Conservation (phyloP, 805 yeast species). For the Candida arabinofermentans region DNA sequence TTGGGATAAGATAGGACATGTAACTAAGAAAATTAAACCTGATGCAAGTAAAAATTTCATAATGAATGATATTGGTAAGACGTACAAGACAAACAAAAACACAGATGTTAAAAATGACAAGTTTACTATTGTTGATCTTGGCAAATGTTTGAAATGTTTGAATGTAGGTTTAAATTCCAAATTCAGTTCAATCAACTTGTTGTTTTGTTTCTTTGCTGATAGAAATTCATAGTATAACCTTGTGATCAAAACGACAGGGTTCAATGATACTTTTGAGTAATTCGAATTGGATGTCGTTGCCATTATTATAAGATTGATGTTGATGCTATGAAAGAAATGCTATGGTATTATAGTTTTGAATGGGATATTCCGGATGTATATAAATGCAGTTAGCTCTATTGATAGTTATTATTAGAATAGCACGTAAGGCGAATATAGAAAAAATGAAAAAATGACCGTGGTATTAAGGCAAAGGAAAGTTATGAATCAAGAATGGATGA, state of each 20-base stretch:
- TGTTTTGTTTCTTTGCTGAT: conserved; percentile 15
- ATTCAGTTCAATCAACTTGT: conserved; percentile 17
- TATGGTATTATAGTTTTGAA: no score
- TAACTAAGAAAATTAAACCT: conserved; percentile 43
- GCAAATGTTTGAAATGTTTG: conserved; percentile 17
- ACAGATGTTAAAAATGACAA: conserved; percentile 40
- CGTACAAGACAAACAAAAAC: conserved; percentile 52
- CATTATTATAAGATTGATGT: neutral
- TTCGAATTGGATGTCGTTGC: neutral
- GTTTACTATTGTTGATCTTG: conserved; percentile 38
- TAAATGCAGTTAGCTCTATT: no score
- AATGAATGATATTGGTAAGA: conserved; percentile 53
- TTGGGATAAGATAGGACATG: conserved; percentile 75
- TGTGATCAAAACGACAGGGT: conserved; percentile 14
- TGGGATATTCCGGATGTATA: no score
- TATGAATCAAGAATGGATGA: no score
- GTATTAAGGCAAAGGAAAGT: no score
- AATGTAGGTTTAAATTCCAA: conserved; percentile 19
- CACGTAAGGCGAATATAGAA: no score
- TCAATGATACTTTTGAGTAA: conserved; percentile 6
- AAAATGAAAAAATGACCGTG: no score
- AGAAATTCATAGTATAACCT: conserved; percentile 19
- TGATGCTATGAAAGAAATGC: no score
- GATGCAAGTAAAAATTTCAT: conserved; percentile 31
- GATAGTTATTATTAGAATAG: no score